Evolutionary conservation across 257 asterid species (phyloP).

Genomic region (Knoxia roxburghii): DNA sequence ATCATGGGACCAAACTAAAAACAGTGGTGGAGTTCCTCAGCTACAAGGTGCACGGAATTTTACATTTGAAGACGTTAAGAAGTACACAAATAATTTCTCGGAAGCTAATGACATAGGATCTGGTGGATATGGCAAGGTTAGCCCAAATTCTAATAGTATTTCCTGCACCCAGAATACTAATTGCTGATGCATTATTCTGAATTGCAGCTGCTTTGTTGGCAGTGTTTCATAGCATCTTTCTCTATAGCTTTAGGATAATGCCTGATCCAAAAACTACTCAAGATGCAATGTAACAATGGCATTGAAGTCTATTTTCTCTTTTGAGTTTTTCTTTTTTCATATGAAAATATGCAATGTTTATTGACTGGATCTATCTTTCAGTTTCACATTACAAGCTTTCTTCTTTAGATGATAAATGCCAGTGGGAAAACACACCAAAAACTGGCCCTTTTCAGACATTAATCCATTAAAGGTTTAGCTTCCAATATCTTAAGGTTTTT

Average conservation of each 20-base stretch:
- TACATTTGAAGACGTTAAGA: conserved; percentile 74
- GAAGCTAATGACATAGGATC: conserved; percentile 53
- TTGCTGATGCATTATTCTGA: neutral
- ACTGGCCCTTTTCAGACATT: no score
- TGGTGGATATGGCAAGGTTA: conserved; percentile 96
- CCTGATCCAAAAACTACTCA: neutral
- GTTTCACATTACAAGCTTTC: no score
- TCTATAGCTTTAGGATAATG: neutral
- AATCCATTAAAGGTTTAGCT: no score
- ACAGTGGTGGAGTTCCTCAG: conserved; percentile 81
- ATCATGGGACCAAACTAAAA: conserved; percentile 55
- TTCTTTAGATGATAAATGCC: no score
- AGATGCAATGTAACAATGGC: no score
- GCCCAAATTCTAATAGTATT: conserved; percentile 10
- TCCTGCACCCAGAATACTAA: no score
- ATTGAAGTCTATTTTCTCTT: no score
- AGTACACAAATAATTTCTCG: conserved; percentile 67
- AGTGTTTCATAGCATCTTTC: neutral
- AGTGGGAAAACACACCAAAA: no score
- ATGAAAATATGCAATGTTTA: neutral
- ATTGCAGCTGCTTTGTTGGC: no score
- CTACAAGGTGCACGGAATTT: conserved; percentile 62
- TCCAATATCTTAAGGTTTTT: no score
- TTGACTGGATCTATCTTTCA: neutral
- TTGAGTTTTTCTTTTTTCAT: neutral